A percentile compares a stretch with the other conserved stretches of the same genome.
These are phyloP conservation scores for Keqinozyma sinolaborantium DNA, from an alignment of 1,139 yeast species.

Conservation along the genomic window DNA sequence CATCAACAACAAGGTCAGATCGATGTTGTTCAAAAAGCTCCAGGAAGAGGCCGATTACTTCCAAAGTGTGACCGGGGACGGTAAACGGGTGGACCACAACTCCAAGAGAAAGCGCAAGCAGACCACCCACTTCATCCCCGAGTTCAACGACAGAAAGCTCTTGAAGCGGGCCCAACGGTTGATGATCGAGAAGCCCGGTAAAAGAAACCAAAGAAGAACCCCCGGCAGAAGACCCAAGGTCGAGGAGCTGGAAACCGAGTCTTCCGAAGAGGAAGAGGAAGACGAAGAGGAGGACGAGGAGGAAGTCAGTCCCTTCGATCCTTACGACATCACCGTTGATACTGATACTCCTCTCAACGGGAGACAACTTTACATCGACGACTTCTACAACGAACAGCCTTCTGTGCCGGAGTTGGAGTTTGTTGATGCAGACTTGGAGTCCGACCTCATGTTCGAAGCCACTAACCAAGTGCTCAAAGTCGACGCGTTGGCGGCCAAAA, in stretches of 20 bases:
- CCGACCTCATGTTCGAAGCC: slow-evolving; percentile 14
- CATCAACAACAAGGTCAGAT: not conserved
- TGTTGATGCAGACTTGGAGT: slow-evolving; percentile 8
- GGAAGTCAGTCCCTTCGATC: slow-evolving; percentile 33
- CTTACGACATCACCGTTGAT: slow-evolving; percentile 34
- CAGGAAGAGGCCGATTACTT: slow-evolving; percentile 32
- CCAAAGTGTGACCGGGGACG: slow-evolving; percentile 38
- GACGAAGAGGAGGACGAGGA: slow-evolving; percentile 18
- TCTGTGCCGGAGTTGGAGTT: slow-evolving; percentile 23
- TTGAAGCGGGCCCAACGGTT: slow-evolving; percentile 8
- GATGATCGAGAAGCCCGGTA: slow-evolving; percentile 7
- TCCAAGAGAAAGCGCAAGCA: slow-evolving; percentile 30
- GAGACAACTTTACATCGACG: slow-evolving; percentile 31
- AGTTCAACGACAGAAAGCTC: slow-evolving; percentile 12
- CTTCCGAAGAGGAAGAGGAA: slow-evolving; percentile 8
- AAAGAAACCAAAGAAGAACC: slow-evolving; percentile 2
- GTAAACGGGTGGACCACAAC: slow-evolving; percentile 25
- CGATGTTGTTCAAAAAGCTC: slow-evolving; percentile 9
- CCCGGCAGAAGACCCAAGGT: slow-evolving; percentile 3
- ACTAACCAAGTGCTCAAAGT: slow-evolving; percentile 15
- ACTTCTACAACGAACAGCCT: slow-evolving; percentile 19
- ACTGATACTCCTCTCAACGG: slow-evolving; percentile 26
- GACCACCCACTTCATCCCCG: slow-evolving; percentile 24
- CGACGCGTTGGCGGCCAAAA: slow-evolving; percentile 27
- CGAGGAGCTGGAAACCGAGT: slow-evolving; percentile 10